Evolutionary conservation across 1,139 yeast genomes (phyloP).

Genomic region (Meyerozyma elateridarum): DNA sequence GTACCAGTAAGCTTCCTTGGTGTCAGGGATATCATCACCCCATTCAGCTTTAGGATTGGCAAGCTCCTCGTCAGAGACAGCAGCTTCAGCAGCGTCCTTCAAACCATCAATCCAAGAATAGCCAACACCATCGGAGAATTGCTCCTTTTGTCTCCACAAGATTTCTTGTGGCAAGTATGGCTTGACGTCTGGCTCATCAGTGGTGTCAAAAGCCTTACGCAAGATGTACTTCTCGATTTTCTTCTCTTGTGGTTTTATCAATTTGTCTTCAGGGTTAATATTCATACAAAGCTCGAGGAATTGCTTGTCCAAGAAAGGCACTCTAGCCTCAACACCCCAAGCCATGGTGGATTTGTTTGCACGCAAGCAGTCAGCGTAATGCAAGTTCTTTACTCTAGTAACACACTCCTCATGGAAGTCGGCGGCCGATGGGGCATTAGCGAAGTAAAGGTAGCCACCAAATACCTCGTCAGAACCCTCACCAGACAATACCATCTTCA

Average conservation of each 20-base stretch:
- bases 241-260: constrained; percentile 66
- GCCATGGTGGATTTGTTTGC: constrained; percentile 99
- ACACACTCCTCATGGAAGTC: constrained; percentile 97
- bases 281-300: constrained; percentile 92
- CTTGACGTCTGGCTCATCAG: constrained; percentile 59
- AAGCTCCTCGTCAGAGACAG: constrained; percentile 83
- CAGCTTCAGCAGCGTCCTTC: constrained; percentile 89
- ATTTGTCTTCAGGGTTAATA: constrained; percentile 88
- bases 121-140: constrained; percentile 98
- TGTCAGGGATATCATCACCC: constrained; percentile 92
- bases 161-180: constrained; percentile 96
- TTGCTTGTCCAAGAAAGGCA: constrained; percentile 93
- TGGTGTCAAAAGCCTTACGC: constrained; percentile 94
- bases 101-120: constrained; percentile 98
- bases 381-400: constrained; percentile 93
- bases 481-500: constrained; percentile 97
- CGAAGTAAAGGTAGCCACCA: constrained; percentile 97
- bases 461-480: constrained; percentile 99
- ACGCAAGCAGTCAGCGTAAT: constrained; percentile 93
- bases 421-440: constrained; percentile 86
- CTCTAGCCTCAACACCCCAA: constrained; percentile 99
- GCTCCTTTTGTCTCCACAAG: constrained; percentile 99
- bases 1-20: constrained; percentile 99
- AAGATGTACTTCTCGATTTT: constrained; percentile 89
- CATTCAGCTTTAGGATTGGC: constrained; percentile 90